A percentile compares a stretch with the other conserved stretches of the same genome.
phyloP scores from a whole-genome alignment of 176 grass and related monocot genomes.

The Avena insularis region DNA sequence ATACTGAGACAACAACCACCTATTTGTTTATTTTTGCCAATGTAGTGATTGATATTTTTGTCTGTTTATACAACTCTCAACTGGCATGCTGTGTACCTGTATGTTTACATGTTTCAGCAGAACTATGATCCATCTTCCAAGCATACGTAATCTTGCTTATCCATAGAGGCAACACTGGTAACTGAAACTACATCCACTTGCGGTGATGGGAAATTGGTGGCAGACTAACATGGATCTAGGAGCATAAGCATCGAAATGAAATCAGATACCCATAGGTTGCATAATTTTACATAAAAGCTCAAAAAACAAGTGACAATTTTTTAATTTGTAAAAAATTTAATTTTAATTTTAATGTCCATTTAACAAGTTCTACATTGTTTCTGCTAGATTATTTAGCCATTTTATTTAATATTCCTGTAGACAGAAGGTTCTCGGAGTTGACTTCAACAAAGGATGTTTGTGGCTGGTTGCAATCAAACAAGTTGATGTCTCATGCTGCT shows the following conservation, averaged over 20 bases:
- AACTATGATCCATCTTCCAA: neutral
- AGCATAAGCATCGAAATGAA: neutral
- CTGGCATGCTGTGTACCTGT: neutral
- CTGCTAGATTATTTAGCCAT: neutral
- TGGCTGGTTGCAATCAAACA: neutral
- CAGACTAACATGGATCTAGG: neutral
- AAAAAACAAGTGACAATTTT: neutral
- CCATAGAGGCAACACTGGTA: neutral
- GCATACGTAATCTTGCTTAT: neutral
- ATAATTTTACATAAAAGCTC: neutral
- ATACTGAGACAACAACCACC: neutral
- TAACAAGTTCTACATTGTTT: neutral
- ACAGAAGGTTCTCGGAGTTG: neutral
- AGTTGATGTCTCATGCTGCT: neutral
- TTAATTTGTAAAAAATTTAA: neutral
- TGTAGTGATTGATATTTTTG: neutral
- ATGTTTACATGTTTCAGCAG: neutral
- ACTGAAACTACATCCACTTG: neutral
- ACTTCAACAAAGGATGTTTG: neutral
- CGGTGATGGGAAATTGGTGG: neutral
- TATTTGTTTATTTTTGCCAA: conserved; percentile 13
- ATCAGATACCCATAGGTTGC: neutral
- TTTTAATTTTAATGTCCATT: neutral
- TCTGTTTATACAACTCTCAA: neutral
- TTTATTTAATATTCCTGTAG: neutral